Conservation (phyloP, 2,329 filamentous ascomycete species). For the Colletotrichum melonis region DNA sequence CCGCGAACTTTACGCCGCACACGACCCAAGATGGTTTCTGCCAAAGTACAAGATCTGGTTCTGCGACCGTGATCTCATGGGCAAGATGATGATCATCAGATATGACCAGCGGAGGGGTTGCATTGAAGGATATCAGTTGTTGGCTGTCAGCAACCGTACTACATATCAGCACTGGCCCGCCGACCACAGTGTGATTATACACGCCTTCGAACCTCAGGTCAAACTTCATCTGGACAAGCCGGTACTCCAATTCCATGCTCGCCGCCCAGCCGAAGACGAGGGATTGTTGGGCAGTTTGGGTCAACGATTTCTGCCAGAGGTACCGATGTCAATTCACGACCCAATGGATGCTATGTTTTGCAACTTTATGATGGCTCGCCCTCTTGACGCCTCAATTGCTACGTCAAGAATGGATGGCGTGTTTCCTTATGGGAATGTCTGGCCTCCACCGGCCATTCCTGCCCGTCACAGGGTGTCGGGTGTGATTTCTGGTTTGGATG, state of each 20-base stretch:
- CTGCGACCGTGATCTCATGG: constrained; percentile 77
- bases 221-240: constrained; percentile 81
- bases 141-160: constrained; percentile 70
- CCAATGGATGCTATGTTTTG: constrained; percentile 66
- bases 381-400: constrained; percentile 52
- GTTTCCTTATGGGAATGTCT: constrained; percentile 68
- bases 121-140: constrained; percentile 83
- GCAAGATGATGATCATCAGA: constrained; percentile 79
- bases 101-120: constrained; percentile 79
- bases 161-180: constrained; percentile 72
- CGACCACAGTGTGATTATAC: constrained; percentile 74
- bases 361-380: constrained; percentile 74
- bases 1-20: constrained; percentile 77
- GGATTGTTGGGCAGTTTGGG: constrained; percentile 16
- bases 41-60: constrained; percentile 88
- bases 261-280: constrained; percentile 1
- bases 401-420: constrained; percentile 41
- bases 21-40: constrained; percentile 88
- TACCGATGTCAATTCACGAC: constrained; percentile 62
- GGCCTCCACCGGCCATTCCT: constrained; percentile 81
- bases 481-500: constrained; percentile 40
- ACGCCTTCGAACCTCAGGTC: constrained; percentile 77
- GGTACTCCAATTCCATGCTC: constrained; percentile 66
- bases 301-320: constrained; percentile 60
- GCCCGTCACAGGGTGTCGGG: constrained; percentile 64